Evolutionary conservation across 2,329 filamentous ascomycete genomes (phyloP), one percentile per base, ranked within the genome.

Genomic region (Myrmaecium sp.): DNA sequence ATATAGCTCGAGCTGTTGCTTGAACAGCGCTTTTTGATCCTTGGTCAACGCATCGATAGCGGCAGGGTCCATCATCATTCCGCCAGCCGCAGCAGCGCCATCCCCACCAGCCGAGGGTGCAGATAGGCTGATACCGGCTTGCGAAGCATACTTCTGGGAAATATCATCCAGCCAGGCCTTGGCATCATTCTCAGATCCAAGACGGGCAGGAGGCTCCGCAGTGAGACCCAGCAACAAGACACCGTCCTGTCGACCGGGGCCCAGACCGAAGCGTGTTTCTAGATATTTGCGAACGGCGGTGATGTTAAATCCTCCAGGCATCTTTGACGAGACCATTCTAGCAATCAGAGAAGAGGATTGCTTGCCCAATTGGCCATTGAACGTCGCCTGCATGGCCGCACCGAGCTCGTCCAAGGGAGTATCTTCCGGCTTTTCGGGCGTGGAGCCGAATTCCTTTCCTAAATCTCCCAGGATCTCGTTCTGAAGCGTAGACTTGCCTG

Each of bases 51-150:
- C 89, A 51, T 98, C 89, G 36, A 98, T 76, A 28, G 89, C 89
- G 20, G 86, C 89, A 6, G 89, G 89, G 45, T 98, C 89, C 84
- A 98, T 95, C 81, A 98, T 93, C 89, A 98, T 95, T 48, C 84
- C 86, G 37, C 69, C 78, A 30, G 64, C 69, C 33, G 67, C 77
- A 29, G 64, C 75, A 29, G 72, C 77, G 33, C 68, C 69, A 36
- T 81, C 82, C 33, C 74, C 76, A 27, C 76, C 69, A 14, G 80
- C 67, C 12, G 60, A 47, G 15, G 77, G 73, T 5, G 78, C 72
- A 4, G 83, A 76, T 32, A 98, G 60, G 51, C 64, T 91, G 52
- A 98, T 74, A 33, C 89, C 89, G 23, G 79, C 75, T 34, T 70
- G 73, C 15, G 71, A 57, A 26, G 89, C 86, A 49, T 95, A 95